Evolutionary conservation across 257 asterid species (phyloP), one percentile per base, ranked within the genome.

Genomic region (Scutellaria baicalensis): DNA sequence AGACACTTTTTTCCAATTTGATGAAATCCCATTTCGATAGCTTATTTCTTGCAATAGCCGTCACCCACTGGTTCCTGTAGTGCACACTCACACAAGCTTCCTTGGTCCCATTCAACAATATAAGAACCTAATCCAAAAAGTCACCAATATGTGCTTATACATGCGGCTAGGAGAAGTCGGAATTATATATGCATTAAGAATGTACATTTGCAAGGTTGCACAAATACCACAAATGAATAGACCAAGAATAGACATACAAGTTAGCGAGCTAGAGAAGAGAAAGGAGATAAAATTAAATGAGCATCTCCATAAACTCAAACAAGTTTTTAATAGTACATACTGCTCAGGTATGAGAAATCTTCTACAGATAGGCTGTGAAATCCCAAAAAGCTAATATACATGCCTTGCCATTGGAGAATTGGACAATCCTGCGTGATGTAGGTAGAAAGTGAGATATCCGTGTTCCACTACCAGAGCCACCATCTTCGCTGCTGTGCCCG

Each of bases 361-460:
- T 57, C 33, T 33, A 16, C 8, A 47, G 11, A 60, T 16, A 42
- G 61, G 59, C 38, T 1, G 39, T 70, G 47, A 44, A 39, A 27
- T 45, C 62, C 36, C 40, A 20, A 48, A 16, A 16, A 23, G n/a
- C 61, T 21, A 35, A 69, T 59, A 66, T 20, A 76, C 56, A 52
- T 70, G 84, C 99, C 99, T 88, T 94, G 54, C 97, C 90, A 76
- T 94, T 94, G 42, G 99, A 94, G 82, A 94, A 94, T 68, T 94
- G 99, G 52, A 94, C 96, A 72, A 94, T 91, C 76, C 99, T 89
- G 66, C 97, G 99, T 45, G 99, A 91, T 20, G 99, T 94, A 36
- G 99, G 99, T 43, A 94, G 86, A 77, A 94, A 94, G 82, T 93
- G 99, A 75, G 99, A 94, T 81, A 94, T 77, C 47, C 96, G 84